A percentile compares a stretch with the other conserved stretches of the same genome.
Conservation (phyloP, 2,329 filamentous ascomycete genomes). For the Colletotrichum gloeosporioides region DNA sequence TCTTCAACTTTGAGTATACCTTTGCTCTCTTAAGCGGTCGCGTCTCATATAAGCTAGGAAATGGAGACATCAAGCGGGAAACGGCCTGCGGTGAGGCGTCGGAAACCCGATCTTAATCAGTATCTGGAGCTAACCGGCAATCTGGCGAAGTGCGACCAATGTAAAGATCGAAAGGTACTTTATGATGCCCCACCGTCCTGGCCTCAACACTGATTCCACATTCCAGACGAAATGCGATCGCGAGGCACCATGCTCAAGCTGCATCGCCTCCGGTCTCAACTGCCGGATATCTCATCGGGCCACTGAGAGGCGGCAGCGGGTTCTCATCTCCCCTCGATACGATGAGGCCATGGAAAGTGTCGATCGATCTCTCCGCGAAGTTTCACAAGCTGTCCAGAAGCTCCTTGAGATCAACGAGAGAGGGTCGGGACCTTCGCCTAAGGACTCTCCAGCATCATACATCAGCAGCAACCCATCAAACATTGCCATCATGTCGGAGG, state of each 20-base stretch:
- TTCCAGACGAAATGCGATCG: slow-evolving; percentile 33
- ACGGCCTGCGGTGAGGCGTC: background rate
- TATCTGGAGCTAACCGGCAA: background rate
- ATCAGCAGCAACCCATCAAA: slow-evolving; percentile 5
- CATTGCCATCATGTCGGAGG: slow-evolving; percentile 26
- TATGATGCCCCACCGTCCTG: background rate
- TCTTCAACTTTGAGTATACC: background rate
- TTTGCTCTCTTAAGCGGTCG: background rate
- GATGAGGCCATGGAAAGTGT: slow-evolving; percentile 35
- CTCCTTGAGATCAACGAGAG: slow-evolving; percentile 22
- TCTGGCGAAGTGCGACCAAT: background rate
- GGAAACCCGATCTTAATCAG: background rate
- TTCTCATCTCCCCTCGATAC: slow-evolving; percentile 33
- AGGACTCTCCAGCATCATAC: slow-evolving; percentile 1
- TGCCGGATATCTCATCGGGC: slow-evolving; percentile 28
- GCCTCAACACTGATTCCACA: background rate
- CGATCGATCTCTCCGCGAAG: slow-evolving; percentile 29
- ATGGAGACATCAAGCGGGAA: background rate
- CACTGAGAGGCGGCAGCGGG: slow-evolving; percentile 33
- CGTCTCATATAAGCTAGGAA: background rate
- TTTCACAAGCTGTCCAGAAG: slow-evolving; percentile 28
- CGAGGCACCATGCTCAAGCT: slow-evolving; percentile 32
- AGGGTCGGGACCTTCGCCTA: background rate
- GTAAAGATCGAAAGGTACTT: slow-evolving; percentile 25
- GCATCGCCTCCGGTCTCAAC: slow-evolving; percentile 29